Evolutionary conservation across 495 filamentous ascomycete genomes (phyloP).

Genomic region (Tuber umbilicatum): DNA sequence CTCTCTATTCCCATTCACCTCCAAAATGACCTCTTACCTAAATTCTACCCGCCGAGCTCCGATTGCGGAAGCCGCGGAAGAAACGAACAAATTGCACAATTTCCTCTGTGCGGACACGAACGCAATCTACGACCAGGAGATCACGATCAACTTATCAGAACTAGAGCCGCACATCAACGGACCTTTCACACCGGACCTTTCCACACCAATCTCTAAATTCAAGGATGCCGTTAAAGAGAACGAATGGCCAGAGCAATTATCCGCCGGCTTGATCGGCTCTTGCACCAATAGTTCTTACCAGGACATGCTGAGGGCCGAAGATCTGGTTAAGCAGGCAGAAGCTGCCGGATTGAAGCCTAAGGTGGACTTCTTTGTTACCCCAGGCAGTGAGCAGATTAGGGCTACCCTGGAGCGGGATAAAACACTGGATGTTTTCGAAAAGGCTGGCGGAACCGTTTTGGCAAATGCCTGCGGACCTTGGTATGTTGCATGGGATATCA

Average conservation of each 20-base stretch:
- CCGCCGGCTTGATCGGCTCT: constrained; percentile 88
- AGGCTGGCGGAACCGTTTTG: constrained; percentile 79
- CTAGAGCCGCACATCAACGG: constrained; percentile 97
- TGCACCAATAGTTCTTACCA: constrained; percentile 98
- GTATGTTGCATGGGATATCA: constrained; percentile 28
- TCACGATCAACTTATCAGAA: constrained; percentile 83
- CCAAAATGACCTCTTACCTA: constrained; percentile 67
- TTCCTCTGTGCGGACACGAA: constrained; percentile 67
- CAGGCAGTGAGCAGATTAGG: constrained; percentile 92
- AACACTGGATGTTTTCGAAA: constrained; percentile 76
- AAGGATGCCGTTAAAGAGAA: constrained; percentile 73
- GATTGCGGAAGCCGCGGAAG: constrained; percentile 58
- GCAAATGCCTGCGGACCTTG: constrained; percentile 95
- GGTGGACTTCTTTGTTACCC: constrained; percentile 89
- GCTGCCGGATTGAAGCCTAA: constrained; percentile 82
- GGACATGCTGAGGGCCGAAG: constrained; percentile 92
- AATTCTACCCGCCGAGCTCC: constrained; percentile 70
- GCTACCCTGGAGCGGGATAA: constrained; percentile 82
- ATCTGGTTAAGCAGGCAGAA: constrained; percentile 80
- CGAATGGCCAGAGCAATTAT: constrained; percentile 83
- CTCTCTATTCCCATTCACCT: constrained; percentile 80
- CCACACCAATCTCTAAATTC: constrained; percentile 83
- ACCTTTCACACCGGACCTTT: constrained; percentile 90
- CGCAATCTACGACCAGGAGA: constrained; percentile 80
- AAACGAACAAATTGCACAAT: constrained; percentile 50